Conservation (phyloP, 2,329 filamentous ascomycete species). For the Grosmannia serpens region DNA sequence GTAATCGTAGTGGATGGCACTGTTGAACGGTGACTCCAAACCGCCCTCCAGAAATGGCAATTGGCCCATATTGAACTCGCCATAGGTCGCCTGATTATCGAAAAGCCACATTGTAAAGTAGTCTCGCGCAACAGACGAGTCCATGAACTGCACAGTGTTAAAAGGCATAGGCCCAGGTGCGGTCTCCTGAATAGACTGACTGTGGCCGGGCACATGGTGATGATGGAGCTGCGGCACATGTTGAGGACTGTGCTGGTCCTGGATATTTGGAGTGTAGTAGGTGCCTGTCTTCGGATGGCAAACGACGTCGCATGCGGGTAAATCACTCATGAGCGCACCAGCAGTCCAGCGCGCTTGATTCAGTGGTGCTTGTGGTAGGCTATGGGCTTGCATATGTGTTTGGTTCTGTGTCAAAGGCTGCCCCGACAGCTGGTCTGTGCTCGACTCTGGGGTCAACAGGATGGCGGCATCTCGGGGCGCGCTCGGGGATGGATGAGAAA, state of each 20-base stretch:
- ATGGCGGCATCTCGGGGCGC: slow-evolving; percentile 35
- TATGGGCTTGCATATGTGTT: background rate
- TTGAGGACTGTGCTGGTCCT: background rate
- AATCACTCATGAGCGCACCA: background rate
- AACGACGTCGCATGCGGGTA: background rate
- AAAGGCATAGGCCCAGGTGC: background rate
- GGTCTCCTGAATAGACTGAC: background rate
- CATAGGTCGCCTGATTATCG: slow-evolving; percentile 29
- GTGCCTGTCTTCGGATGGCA: background rate
- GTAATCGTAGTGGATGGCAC: slow-evolving; percentile 38
- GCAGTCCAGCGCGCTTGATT: background rate
- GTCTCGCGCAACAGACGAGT: slow-evolving; percentile 25
- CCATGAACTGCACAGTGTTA: slow-evolving; percentile 20
- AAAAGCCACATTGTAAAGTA: slow-evolving; percentile 43
- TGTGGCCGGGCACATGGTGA: too few relatives aligned
- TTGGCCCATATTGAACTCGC: slow-evolving; percentile 30
- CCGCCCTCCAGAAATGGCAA: slow-evolving; percentile 37
- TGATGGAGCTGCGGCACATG: background rate
- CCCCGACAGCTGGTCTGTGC: slow-evolving; percentile 6
- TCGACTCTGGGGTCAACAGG: slow-evolving; percentile 30
- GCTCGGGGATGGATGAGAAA: slow-evolving; percentile 17
- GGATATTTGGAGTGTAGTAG: background rate
- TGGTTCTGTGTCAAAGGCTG: slow-evolving; percentile 10
- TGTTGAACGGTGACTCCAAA: slow-evolving; percentile 39
- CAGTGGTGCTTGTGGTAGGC: background rate